Base-by-base conservation (phyloP, 2,329 filamentous ascomycete genomes). In the Chalaropsis thielavioides region DNA sequence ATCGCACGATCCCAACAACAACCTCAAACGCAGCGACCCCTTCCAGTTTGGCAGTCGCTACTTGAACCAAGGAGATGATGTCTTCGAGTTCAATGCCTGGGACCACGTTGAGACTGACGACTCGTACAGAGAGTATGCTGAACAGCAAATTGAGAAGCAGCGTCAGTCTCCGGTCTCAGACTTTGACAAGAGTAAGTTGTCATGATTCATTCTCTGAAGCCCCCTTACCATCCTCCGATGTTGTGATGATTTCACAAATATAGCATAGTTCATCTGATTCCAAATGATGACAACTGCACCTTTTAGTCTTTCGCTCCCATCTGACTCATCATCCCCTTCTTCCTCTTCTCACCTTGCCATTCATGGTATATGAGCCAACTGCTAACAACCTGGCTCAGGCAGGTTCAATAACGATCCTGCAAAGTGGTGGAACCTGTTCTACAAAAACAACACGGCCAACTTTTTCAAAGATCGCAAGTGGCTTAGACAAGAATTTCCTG, bases 401-500 rank as follows among this genome's bases (percentile, higher is more conserved):
- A 88, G 90, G 69, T 96, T 96, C 79, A 97, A 96, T 74, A 79
- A 81, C 58, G 84, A 95, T 69, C 94, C 94, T 0, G 92, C 90
- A 68, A 95, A 91, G 75, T 97, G 91, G 90, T 99, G 94, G 94
- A 94, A 99, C 72, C 78, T 88, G 64, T 99, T 99, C 77, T 99
- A 99, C 80, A 92, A 94, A 76, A 96, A 97, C 77, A 97, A 99
- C 76, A 89, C 89, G 22, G 83, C 87, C 71, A 97, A 97, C 73
- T 99, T 99, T 77, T 99, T 99, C 84, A 99, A 99, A 77, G 89
- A 99, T 73, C 84, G 94, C 69, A 97, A 97, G 74, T 99, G 94
- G 94, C 78, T 99, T 40, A 87, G 88, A 69, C 92, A 97, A 74
- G 94, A 99, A 74, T 99, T 99, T 69, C 94, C 94, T 0, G 78